These are phyloP conservation scores for Cajanus cajan DNA, from an alignment of 306 rosid species.

Conservation along the genomic window DNA sequence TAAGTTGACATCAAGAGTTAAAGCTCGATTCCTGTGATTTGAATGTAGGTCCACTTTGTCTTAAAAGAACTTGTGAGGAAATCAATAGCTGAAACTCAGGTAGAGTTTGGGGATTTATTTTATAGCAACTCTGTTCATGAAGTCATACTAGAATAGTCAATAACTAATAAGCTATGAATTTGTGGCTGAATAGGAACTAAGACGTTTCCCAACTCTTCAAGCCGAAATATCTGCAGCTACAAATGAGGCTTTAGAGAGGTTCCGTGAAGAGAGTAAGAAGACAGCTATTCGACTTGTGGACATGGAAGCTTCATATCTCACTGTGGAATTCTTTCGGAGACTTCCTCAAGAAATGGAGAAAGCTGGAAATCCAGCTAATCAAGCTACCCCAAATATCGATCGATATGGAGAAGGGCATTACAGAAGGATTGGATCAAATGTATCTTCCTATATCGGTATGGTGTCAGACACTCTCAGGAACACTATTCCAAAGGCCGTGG, in stretches of 20 bases:
- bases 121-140: not conserved
- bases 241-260: slow-evolving; percentile 79
- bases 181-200: slow-evolving; percentile 61
- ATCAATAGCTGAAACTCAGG: slow-evolving; percentile 92
- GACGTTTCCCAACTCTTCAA: slow-evolving; percentile 85
- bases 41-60: slow-evolving; percentile 82
- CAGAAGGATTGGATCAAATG: slow-evolving; percentile 86
- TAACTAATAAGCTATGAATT: not conserved
- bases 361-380: slow-evolving; percentile 46
- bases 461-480: slow-evolving; percentile 83
- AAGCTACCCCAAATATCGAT: slow-evolving; percentile 45
- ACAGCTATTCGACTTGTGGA: slow-evolving; percentile 83
- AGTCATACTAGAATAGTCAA: not conserved
- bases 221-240: slow-evolving; percentile 83
- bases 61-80: slow-evolving; percentile 98
- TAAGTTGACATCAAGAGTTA: not conserved
- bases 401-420: slow-evolving; percentile 78
- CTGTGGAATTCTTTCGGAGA: slow-evolving; percentile 94
- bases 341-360: slow-evolving; percentile 93
- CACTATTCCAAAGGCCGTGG: slow-evolving; percentile 95
- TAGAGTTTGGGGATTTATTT: slow-evolving; percentile 16
- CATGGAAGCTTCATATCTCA: slow-evolving; percentile 92
- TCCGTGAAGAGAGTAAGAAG: slow-evolving; percentile 87
- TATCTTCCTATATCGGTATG: slow-evolving; percentile 82
- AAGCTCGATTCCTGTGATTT: slow-evolving; percentile 17